A percentile compares a stretch with the other conserved stretches of the same genome.
Evolutionary conservation across 495 filamentous ascomycete species (phyloP).

Genomic region (Podospora anserina): DNA sequence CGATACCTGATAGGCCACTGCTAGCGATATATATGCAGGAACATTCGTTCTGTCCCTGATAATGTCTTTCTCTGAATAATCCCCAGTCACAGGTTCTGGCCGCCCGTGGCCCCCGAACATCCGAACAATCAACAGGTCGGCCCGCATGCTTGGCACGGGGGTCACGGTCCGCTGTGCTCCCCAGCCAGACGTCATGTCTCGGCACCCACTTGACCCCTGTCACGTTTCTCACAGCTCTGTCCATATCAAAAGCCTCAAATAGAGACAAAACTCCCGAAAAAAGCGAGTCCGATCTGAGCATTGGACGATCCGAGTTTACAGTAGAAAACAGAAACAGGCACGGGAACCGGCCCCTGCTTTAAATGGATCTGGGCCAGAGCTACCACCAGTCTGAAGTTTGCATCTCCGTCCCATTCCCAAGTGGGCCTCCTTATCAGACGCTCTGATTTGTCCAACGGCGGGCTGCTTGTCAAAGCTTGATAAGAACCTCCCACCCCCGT

Average conservation of each 20-base stretch:
- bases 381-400: conserved; percentile 10
- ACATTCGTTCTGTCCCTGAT: background rate
- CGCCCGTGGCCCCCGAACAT: background rate
- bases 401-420: conserved; percentile 26
- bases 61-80: background rate
- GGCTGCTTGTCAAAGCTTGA: conserved; percentile 22
- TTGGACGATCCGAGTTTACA: background rate
- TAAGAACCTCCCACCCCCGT: conserved; percentile 22
- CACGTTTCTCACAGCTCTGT: background rate
- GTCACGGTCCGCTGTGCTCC: background rate
- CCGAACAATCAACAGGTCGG: background rate
- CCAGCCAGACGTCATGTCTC: conserved; percentile 10
- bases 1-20: background rate
- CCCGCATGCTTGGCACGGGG: conserved; percentile 9
- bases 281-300: background rate
- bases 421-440: conserved; percentile 30
- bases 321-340: background rate
- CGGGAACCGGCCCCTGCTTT: background rate
- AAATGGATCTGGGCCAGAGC: background rate
- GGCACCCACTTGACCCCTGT: conserved; percentile 6
- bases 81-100: background rate
- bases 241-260: background rate
- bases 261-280: too few species aligned
- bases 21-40: background rate
- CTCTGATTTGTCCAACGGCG: conserved; percentile 21